phyloP scores from a whole-genome alignment of 257 asterid species.

The Haberlea rhodopensis region DNA sequence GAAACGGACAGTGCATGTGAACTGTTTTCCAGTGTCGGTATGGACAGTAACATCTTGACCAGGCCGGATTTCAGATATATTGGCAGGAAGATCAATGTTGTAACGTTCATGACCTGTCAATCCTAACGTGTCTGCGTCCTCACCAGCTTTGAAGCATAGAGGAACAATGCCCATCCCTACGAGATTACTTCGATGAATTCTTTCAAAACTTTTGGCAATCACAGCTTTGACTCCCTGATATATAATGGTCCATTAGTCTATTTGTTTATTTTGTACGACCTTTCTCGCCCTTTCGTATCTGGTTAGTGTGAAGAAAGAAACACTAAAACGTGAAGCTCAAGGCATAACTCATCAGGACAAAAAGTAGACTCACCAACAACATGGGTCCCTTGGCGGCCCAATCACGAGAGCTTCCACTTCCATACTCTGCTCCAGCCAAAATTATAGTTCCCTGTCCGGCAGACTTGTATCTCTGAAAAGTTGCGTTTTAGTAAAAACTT shows the following conservation, averaged over 20 bases:
- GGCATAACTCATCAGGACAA: constrained; percentile 1
- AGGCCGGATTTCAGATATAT: constrained; percentile 72
- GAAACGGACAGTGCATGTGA: constrained; percentile 83
- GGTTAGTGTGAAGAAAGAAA: constrained; percentile 2
- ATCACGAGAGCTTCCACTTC: constrained; percentile 98
- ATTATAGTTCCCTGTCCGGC: constrained; percentile 76
- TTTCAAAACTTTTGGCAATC: constrained; percentile 89
- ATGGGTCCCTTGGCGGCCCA: constrained; percentile 99
- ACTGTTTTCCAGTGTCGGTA: constrained; percentile 72
- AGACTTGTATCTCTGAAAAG: constrained; percentile 71
- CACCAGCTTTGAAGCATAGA: constrained; percentile 90
- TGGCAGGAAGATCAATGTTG: constrained; percentile 79
- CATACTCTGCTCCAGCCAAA: constrained; percentile 98
- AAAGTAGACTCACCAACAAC: constrained; percentile 58
- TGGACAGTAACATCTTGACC: constrained; percentile 80
- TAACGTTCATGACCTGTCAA: constrained; percentile 91
- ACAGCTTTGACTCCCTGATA: constrained; percentile 93
- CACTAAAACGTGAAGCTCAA: background rate
- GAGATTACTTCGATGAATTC: constrained; percentile 93
- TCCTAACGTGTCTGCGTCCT: constrained; percentile 86
- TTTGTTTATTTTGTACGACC: background rate
- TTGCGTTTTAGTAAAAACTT: constrained; percentile 20
- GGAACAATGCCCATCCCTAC: constrained; percentile 98
- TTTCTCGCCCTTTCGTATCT: background rate
- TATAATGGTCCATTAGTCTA: background rate